Conservation (phyloP, 371 early-diverging fungal genomes). For the Mucor saturninus region DNA sequence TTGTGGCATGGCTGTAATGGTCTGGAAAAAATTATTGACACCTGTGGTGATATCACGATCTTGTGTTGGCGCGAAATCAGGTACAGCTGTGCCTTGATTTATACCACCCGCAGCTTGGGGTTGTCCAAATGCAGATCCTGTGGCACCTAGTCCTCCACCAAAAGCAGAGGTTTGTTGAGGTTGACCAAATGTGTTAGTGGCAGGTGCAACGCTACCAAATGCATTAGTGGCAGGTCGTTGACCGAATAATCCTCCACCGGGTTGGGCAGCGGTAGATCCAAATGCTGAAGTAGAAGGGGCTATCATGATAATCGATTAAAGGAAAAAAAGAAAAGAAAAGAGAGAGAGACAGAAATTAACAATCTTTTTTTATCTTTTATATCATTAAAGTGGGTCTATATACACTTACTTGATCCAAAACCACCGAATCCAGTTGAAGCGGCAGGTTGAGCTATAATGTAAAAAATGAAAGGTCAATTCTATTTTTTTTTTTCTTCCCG, state of each 20-base stretch:
- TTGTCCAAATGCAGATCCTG: conserved; percentile 58
- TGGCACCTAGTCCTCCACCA: conserved; percentile 37
- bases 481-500: not conserved
- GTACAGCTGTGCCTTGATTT: conserved; percentile 79
- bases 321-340: not conserved
- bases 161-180: conserved; percentile 37
- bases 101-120: conserved; percentile 44
- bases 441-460: conserved; percentile 31
- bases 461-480: not conserved
- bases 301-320: conserved; percentile 8
- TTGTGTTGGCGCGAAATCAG: conserved; percentile 66
- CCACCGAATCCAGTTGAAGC: conserved; percentile 40
- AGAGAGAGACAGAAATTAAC: not conserved
- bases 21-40: conserved; percentile 70
- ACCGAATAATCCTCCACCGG: conserved; percentile 52
- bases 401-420: conserved; percentile 48
- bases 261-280: conserved; percentile 45
- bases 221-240: conserved; percentile 40
- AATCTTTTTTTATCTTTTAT: conserved; percentile 18
- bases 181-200: conserved; percentile 39
- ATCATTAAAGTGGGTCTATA: conserved; percentile 6
- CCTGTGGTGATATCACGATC: conserved; percentile 72
- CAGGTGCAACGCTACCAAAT: conserved; percentile 24
- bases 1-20: conserved; percentile 89
- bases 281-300: conserved; percentile 51